Base-by-base conservation (phyloP, 345 rosid species). In the Ricinus communis region DNA sequence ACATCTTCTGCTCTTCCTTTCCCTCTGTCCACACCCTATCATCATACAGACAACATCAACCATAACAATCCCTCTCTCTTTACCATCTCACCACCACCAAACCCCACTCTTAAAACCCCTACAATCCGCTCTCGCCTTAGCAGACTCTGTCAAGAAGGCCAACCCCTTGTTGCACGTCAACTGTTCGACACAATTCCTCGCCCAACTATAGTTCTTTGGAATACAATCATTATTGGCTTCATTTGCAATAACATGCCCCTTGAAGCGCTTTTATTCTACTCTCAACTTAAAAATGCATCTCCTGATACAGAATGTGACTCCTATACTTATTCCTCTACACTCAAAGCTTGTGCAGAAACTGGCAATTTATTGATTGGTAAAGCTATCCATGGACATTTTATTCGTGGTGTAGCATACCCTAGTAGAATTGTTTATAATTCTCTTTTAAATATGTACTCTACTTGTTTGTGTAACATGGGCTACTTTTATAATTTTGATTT, bases 61-160 rank as follows among this genome's bases (percentile, higher is more conserved):
- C 57, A 15, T 11, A 54, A 43, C 2, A 8, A 43, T 10, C 24
- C 61, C 41, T 74, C 77, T n/a, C 54, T 80, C 15, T 76, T 79
- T 5, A 62, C 66, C 55, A 57, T 79, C 61, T 76, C 80, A 18
- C 69, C 76, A 8, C 72, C 88, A 2, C 84, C 87, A 30, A 71
- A 18, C 16, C 82, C 74, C 19, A 67, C 76, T 10, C 87, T 77
- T 14, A 83, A 83, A 72, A 85, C 96, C 47, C 96, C 91, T 31
- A 75, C 94, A n/a, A 69, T 93, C 58, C 96, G 93, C 53, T 82
- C 96, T 31, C 96, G 94, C 70, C 87, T 93, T n/a, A 82, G 96
- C 76, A 71, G 66, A 33, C 82, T 89, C 54, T 93, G 98, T 63
- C 94, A 85, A 81, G 86, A 89, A 30, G 93, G 94, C 54, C 86